Evolutionary conservation across 2,329 filamentous ascomycete species (phyloP).

Genomic region (Orbilia ellipsospora): DNA sequence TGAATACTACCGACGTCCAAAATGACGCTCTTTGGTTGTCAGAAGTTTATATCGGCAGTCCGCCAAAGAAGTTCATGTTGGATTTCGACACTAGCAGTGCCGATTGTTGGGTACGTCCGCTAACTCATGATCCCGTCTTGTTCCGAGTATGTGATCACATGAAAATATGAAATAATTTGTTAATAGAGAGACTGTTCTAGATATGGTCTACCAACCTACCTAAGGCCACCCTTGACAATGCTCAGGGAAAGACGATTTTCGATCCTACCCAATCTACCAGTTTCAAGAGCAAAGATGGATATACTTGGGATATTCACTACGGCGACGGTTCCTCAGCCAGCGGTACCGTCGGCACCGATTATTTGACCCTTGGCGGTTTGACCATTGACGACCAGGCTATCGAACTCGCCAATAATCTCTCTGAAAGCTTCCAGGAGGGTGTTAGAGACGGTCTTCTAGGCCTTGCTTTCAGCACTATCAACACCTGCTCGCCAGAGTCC

Average conservation of each 20-base stretch:
- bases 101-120: slow-evolving; percentile 72
- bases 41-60: slow-evolving; percentile 73
- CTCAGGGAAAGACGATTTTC: slow-evolving; percentile 68
- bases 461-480: slow-evolving; percentile 73
- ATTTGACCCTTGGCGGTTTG: slow-evolving; percentile 72
- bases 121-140: neutral
- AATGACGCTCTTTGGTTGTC: slow-evolving; percentile 70
- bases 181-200: slow-evolving; percentile 60
- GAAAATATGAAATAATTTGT: neutral
- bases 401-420: slow-evolving; percentile 72
- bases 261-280: slow-evolving; percentile 72
- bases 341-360: slow-evolving; percentile 73
- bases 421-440: slow-evolving; percentile 69
- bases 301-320: slow-evolving; percentile 74
- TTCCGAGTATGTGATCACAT: slow-evolving; percentile 1
- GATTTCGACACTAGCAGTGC: slow-evolving; percentile 78
- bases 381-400: slow-evolving; percentile 72
- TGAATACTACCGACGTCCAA: slow-evolving; percentile 73
- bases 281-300: slow-evolving; percentile 66
- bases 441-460: slow-evolving; percentile 74
- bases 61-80: slow-evolving; percentile 71
- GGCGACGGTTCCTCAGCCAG: slow-evolving; percentile 75
- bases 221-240: slow-evolving; percentile 60
- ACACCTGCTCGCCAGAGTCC: slow-evolving; percentile 69
- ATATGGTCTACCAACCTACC: slow-evolving; percentile 69